Percentiles rank a stretch among this genome's conserved stretches.
These are phyloP conservation scores for Magnaporthiopsis incrustans DNA, from an alignment of 2,329 filamentous ascomycete genomes.

Conservation along the genomic window DNA sequence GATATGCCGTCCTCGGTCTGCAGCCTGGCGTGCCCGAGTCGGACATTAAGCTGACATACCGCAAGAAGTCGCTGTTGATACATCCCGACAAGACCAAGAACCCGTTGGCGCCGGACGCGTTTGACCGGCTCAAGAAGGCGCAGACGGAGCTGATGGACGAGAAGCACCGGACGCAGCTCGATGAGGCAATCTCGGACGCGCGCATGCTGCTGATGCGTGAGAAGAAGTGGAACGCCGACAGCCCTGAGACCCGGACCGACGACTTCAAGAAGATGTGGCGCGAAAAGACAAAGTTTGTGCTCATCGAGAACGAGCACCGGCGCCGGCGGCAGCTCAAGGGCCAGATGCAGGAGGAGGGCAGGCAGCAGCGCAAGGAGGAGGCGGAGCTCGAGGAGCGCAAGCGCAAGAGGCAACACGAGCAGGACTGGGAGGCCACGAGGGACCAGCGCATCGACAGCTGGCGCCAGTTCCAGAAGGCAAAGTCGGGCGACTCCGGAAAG, in stretches of 20 bases:
- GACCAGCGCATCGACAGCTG: slow-evolving; percentile 90
- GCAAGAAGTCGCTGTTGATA: slow-evolving; percentile 97
- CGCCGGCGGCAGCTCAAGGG: slow-evolving; percentile 80
- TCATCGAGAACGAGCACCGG: slow-evolving; percentile 87
- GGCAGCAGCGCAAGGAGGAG: slow-evolving; percentile 78
- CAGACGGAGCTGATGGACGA: slow-evolving; percentile 89
- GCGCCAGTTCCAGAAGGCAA: slow-evolving; percentile 81
- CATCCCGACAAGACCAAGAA: slow-evolving; percentile 98
- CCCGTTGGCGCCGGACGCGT: slow-evolving; percentile 83
- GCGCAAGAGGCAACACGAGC: slow-evolving; percentile 83
- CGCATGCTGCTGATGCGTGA: slow-evolving; percentile 92
- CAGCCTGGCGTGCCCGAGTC: slow-evolving; percentile 92
- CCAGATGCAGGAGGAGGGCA: slow-evolving; percentile 92
- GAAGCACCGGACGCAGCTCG: slow-evolving; percentile 76
- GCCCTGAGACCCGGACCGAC: slow-evolving; percentile 74
- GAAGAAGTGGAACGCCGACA: slow-evolving; percentile 86
- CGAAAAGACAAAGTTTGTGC: slow-evolving; percentile 79
- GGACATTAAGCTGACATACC: slow-evolving; percentile 91
- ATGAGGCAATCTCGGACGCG: slow-evolving; percentile 93
- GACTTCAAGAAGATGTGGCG: slow-evolving; percentile 82
- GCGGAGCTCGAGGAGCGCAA: slow-evolving; percentile 75
- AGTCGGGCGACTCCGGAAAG: slow-evolving; percentile 38
- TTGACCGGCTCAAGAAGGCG: slow-evolving; percentile 93
- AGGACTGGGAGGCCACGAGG: slow-evolving; percentile 89
- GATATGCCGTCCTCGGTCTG: slow-evolving; percentile 90